Base-by-base conservation (phyloP, 2,329 filamentous ascomycete species). In the Cladosporium sp. region DNA sequence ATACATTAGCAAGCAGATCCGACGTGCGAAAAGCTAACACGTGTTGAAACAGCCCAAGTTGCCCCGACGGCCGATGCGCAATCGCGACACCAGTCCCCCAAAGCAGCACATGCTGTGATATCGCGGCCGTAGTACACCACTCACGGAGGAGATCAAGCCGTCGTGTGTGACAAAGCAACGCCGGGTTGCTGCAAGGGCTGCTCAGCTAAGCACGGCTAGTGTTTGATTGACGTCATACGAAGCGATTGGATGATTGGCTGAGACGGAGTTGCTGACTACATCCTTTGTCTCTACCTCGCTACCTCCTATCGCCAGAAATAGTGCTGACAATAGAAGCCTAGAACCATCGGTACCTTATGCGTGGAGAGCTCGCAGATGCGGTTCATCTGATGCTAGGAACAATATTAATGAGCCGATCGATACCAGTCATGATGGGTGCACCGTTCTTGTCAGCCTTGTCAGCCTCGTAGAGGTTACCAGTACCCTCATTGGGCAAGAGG, bases 1-100 rank as follows among this genome's bases (percentile, higher is more conserved):
- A 47, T 47, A 30, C 43, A 47, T 55, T 55, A 43, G 38, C 38
- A 55, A 55, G 38, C 51, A 55, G 20, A 15, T 11, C 39, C 12
- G 15, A 15, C 38, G 28, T 43, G 51, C 19, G 9, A 37, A 22
- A 55, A 25, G 25, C 28, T 45, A 30, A 55, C 8, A 47, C 43
- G 25, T 15, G 43, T 9, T 22, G 28, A 19, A 43, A 17, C 20
- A 54, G 51, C 39, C 19, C 28, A 36, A 36, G 51, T 45, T 55
- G 25, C 3, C 12, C 51, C 51, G 51, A 55, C 25, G 51, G 39
- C 39, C 51, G 40, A 7, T 55, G 51, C 17, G 19, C 36, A 22
- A 17, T 20, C 34, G 19, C 36, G 17, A 15, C 19, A 39, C 19
- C 49, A 39, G 49, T 51, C 49, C 22, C 49, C 49, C n/a, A 39